Conservation (phyloP, 192 early-diverging fungal genomes). For the Gigaspora rosea region DNA sequence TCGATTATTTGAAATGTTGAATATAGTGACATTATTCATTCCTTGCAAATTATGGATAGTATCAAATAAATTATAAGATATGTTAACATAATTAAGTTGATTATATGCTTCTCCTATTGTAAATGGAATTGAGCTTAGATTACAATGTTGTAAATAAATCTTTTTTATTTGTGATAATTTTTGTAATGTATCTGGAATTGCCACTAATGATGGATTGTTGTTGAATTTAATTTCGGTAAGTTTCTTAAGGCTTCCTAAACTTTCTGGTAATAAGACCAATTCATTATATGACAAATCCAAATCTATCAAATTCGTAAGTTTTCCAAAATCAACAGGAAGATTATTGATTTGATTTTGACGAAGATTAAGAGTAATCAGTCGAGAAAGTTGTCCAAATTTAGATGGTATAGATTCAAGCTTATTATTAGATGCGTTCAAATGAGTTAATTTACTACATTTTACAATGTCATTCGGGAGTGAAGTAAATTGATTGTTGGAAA, state of each 20-base stretch:
- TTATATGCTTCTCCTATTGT: slow-evolving; percentile 42
- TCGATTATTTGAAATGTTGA: slow-evolving; percentile 46
- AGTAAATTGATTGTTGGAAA: slow-evolving; percentile 53
- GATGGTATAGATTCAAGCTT: slow-evolving; percentile 48
- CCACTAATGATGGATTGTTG: slow-evolving; percentile 40
- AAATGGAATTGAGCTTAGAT: slow-evolving; percentile 40
- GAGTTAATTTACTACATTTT: slow-evolving; percentile 35
- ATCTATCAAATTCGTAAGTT: slow-evolving; percentile 49
- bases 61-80: slow-evolving; percentile 47
- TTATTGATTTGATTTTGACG: slow-evolving; percentile 51
- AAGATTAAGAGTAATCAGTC: slow-evolving; percentile 50
- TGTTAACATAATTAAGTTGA: slow-evolving; percentile 39
- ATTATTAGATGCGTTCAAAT: slow-evolving; percentile 53
- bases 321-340: slow-evolving; percentile 42
- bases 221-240: slow-evolving; percentile 47
- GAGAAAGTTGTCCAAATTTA: slow-evolving; percentile 45
- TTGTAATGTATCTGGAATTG: slow-evolving; percentile 39
- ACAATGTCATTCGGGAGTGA: slow-evolving; percentile 44
- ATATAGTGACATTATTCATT: slow-evolving; percentile 41
- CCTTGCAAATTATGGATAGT: slow-evolving; percentile 40
- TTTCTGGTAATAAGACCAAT: slow-evolving; percentile 45
- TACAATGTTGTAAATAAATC: slow-evolving; percentile 45
- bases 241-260: slow-evolving; percentile 44
- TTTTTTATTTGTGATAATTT: slow-evolving; percentile 36
- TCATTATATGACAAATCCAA: slow-evolving; percentile 57